Base-by-base conservation (phyloP, 192 early-diverging fungal genomes). In the Umbelopsis isabellina region DNA sequence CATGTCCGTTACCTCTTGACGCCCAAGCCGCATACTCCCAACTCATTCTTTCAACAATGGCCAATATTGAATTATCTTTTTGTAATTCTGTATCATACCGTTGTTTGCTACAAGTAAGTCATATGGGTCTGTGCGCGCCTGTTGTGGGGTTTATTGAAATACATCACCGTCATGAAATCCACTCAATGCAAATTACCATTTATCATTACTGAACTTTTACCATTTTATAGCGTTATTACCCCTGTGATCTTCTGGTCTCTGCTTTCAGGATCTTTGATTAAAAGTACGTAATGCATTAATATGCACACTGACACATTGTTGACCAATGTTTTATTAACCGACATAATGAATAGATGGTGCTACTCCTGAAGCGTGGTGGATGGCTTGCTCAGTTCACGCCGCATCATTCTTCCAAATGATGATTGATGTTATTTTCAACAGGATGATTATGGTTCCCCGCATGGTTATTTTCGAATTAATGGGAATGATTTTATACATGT, bases 221-320 rank as follows among this genome's bases (percentile, higher is more conserved):
- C 6, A 6, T 41, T 10, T 41, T 6, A 25, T 44, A 77, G 75
- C 23, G 65, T 77, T 41, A 53, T 79, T 15, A 79, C 77, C 41
- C 77, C 77, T 16, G 69, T 79, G 22, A 66, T 79, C n/a, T 79
- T 68, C 48, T 79, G 77, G 77, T 21, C 66, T 23, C 37, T 79
- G 10, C 15, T 79, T 9, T 33, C 35, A 35, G 41, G 53, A 11
- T 41, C 51, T 20, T 33, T 68, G 45, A 27, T 33, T 25, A 30
- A 30, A 22, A 10, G 67, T 68, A 68, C 2, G 67, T 16, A 1
- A 11, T 52, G 4, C 22, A 23, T 51, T 30, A 30, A 2, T 5
- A 13, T 52, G 51, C 25, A 23, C 0, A 25, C 5, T 23, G 22
- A 27, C 30, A 12, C 1, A 27, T 7, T 27, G 27, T 3, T 30